Conservation (phyloP, 495 filamentous ascomycete species). For the Daldinia grandis region DNA sequence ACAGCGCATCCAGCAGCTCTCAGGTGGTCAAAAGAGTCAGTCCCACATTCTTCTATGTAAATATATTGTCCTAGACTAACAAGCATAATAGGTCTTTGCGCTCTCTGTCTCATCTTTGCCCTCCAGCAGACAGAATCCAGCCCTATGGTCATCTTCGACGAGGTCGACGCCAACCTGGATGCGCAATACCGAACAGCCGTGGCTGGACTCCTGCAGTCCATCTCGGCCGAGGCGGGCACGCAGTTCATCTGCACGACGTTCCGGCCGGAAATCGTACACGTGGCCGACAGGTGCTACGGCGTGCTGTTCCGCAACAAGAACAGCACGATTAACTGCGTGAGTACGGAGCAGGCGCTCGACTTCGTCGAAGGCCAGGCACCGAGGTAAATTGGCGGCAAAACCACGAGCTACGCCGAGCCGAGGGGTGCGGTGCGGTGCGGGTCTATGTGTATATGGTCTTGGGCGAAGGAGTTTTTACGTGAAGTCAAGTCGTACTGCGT, state of each 20-base stretch:
- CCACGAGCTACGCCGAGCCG: neutral
- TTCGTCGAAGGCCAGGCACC: slow-evolving; percentile 83
- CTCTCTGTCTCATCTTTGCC: slow-evolving; percentile 96
- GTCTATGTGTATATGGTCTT: slow-evolving; percentile 23
- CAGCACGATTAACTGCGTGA: slow-evolving; percentile 88
- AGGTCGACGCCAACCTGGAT: slow-evolving; percentile 98
- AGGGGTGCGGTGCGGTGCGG: neutral
- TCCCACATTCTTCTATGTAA: slow-evolving; percentile 15
- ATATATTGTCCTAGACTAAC: slow-evolving; percentile 38
- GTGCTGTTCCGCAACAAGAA: slow-evolving; percentile 95
- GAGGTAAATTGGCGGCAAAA: slow-evolving; percentile 24
- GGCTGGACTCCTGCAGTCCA: slow-evolving; percentile 82
- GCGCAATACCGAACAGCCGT: slow-evolving; percentile 96
- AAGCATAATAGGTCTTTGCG: slow-evolving; percentile 75
- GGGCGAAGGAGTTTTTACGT: slow-evolving; percentile 21
- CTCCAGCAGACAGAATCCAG: slow-evolving; percentile 97
- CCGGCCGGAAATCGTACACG: slow-evolving; percentile 92
- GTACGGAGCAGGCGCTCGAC: slow-evolving; percentile 83
- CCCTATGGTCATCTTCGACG: slow-evolving; percentile 98
- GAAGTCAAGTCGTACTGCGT: slow-evolving; percentile 9
- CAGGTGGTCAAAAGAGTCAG: slow-evolving; percentile 96
- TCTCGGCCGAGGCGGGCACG: slow-evolving; percentile 66
- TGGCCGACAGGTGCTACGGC: slow-evolving; percentile 97
- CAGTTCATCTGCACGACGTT: slow-evolving; percentile 95
- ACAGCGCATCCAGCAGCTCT: slow-evolving; percentile 95